These are phyloP conservation scores for Globisporangium carolinianum DNA, from an alignment of 352 stramenopile genomes.

Conservation along the genomic window DNA sequence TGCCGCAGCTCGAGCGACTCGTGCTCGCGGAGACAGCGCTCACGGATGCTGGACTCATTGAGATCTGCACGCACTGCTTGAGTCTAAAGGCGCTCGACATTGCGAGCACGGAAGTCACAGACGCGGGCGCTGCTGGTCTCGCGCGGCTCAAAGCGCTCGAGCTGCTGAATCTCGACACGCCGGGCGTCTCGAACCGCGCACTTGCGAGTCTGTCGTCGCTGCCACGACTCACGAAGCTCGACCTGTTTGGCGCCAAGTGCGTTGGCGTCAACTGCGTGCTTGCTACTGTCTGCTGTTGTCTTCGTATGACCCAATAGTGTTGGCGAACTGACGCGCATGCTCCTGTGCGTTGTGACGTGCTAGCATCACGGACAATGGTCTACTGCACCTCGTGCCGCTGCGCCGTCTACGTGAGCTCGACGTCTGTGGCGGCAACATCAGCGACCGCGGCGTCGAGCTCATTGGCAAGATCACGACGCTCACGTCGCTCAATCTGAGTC, in stretches of 20 bases:
- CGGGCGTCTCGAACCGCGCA: constrained; percentile 55
- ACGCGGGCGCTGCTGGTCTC: constrained; percentile 42
- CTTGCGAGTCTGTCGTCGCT: constrained; percentile 50
- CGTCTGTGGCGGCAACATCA: constrained; percentile 64
- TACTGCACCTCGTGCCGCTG: constrained; percentile 52
- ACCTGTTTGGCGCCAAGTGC: constrained; percentile 75
- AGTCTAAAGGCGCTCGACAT: constrained; percentile 53
- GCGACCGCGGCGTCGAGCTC: constrained; percentile 57
- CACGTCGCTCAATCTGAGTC: constrained; percentile 71
- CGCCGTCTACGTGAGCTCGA: constrained; percentile 46
- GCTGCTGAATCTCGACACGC: constrained; percentile 56
- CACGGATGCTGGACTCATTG: constrained; percentile 45
- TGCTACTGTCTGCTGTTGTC: background rate
- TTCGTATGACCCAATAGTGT: background rate
- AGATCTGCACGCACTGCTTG: constrained; percentile 43
- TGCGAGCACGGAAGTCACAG: constrained; percentile 65
- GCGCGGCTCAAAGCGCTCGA: constrained; percentile 43
- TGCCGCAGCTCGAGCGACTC: constrained; percentile 45
- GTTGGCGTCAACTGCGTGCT: background rate
- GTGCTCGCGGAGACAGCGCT: constrained; percentile 53
- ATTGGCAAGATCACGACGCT: constrained; percentile 72
- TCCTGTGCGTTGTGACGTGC: no score
- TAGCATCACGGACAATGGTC: constrained; percentile 64
- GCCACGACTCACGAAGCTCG: constrained; percentile 41
- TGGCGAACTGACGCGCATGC: no score